Percentiles rank a stretch among this genome's conserved stretches.
These are phyloP conservation scores for Lojkania enalia DNA, from an alignment of 2,329 filamentous ascomycete genomes.

Conservation along the genomic window DNA sequence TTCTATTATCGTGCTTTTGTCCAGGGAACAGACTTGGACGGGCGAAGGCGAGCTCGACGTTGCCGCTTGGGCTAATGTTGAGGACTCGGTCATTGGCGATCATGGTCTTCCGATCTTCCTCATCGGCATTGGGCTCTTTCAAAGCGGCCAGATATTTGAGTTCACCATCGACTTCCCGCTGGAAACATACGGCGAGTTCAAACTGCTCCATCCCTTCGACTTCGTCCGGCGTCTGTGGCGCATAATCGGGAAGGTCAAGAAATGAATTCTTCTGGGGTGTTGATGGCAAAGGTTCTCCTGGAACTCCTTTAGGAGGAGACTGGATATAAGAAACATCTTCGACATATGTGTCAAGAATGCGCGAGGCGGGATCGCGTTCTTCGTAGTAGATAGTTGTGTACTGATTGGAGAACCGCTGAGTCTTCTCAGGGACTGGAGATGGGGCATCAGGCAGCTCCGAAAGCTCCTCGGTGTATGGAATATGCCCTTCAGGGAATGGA, in stretches of 20 bases:
- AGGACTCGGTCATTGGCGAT: too few species aligned
- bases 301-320: too few species aligned
- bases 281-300: neutral
- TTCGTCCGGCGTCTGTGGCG: too few species aligned
- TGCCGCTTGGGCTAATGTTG: too few species aligned
- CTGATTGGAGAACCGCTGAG: neutral
- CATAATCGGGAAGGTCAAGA: neutral
- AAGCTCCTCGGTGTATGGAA: neutral
- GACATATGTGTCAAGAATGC: too few species aligned
- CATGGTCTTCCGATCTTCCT: too few species aligned
- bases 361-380: neutral
- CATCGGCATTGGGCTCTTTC: constrained; percentile 1
- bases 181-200: neutral
- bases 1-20: too few species aligned
- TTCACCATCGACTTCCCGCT: neutral
- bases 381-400: neutral
- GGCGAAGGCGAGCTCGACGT: too few species aligned
- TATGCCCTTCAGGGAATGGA: neutral
- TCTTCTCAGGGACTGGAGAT: neutral
- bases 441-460: constrained; percentile 3
- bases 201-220: neutral
- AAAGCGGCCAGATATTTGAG: neutral
- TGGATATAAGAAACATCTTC: too few species aligned
- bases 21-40: too few species aligned
- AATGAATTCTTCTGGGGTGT: neutral